Evolutionary conservation across 352 stramenopile genomes (phyloP).

Genomic region (Globisporangium cystogenes): DNA sequence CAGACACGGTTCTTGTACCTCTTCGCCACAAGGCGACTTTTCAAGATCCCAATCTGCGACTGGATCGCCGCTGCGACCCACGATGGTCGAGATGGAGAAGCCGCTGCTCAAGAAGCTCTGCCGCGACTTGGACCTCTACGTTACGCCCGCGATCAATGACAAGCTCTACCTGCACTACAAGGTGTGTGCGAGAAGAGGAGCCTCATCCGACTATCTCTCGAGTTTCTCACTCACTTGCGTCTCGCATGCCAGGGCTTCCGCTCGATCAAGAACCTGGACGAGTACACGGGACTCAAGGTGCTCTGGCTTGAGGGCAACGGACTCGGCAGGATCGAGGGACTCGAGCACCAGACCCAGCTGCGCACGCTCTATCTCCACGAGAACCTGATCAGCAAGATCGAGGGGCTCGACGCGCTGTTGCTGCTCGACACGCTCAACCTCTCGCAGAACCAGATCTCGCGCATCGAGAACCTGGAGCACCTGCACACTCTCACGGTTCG

Average conservation of each 20-base stretch:
- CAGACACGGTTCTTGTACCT: not conserved
- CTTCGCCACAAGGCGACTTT: not conserved
- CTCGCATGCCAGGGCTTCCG: slow-evolving; percentile 63
- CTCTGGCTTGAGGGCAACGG: slow-evolving; percentile 95
- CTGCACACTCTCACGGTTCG: slow-evolving; percentile 62
- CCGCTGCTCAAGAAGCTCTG: slow-evolving; percentile 85
- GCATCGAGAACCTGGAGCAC: slow-evolving; percentile 71
- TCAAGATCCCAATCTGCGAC: not conserved
- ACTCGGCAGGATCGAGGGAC: slow-evolving; percentile 84
- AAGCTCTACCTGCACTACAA: slow-evolving; percentile 97
- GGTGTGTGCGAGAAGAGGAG: slow-evolving; percentile 9
- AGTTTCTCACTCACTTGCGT: not conserved
- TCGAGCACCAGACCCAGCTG: slow-evolving; percentile 84
- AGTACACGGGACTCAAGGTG: slow-evolving; percentile 92
- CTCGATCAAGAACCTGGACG: slow-evolving; percentile 91
- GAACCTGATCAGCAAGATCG: slow-evolving; percentile 93
- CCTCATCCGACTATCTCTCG: not conserved
- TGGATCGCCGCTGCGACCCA: not conserved
- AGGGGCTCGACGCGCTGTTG: slow-evolving; percentile 56
- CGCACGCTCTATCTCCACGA: slow-evolving; percentile 93
- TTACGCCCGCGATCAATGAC: slow-evolving; percentile 92
- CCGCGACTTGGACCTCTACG: slow-evolving; percentile 88
- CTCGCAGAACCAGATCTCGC: slow-evolving; percentile 74
- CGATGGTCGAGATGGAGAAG: slow-evolving; percentile 89
- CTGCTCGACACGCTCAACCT: slow-evolving; percentile 77